phyloP scores from a whole-genome alignment of 768 basidiomycete genomes.

The Butyriboletus loyo region DNA sequence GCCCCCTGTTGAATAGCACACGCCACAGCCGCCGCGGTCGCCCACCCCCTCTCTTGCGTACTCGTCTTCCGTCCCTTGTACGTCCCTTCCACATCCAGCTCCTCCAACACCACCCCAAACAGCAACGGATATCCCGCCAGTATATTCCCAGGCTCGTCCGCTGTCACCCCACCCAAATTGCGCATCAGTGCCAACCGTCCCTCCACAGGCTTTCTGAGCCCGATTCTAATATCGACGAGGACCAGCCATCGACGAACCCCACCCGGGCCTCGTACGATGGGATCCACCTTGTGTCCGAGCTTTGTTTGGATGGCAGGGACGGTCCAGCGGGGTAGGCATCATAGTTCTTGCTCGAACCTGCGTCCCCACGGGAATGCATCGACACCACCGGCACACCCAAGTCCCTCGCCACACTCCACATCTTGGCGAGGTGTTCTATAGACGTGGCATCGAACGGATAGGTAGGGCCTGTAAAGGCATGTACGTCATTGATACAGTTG shows the following conservation, averaged over 20 bases:
- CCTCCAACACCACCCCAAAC: slow-evolving; percentile 63
- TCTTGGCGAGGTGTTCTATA: slow-evolving; percentile 45
- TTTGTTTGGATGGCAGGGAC: slow-evolving; percentile 71
- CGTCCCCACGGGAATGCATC: slow-evolving; percentile 93
- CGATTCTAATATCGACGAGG: slow-evolving; percentile 83
- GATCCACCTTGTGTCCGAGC: slow-evolving; percentile 64
- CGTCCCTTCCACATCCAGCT: slow-evolving; percentile 36
- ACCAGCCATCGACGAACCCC: slow-evolving; percentile 87
- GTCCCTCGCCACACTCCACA: slow-evolving; percentile 64
- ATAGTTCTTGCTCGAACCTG: slow-evolving; percentile 70
- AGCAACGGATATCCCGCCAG: slow-evolving; percentile 63
- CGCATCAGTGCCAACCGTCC: slow-evolving; percentile 73
- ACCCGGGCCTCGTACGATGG: slow-evolving; percentile 60
- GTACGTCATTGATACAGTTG: slow-evolving; percentile 92
- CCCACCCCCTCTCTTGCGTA: slow-evolving; percentile 71
- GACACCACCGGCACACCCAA: slow-evolving; percentile 77
- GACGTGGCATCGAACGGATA: slow-evolving; percentile 35
- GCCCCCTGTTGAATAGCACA: slow-evolving; percentile 76
- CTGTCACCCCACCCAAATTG: slow-evolving; percentile 44
- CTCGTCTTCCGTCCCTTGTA: slow-evolving; percentile 50
- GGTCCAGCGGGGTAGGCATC: slow-evolving; percentile 41
- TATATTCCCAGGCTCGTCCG: slow-evolving; percentile 43
- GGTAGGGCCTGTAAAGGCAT: slow-evolving; percentile 69
- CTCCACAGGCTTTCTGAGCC: slow-evolving; percentile 83
- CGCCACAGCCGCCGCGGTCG: slow-evolving; percentile 75